Percentiles rank a stretch among this genome's conserved stretches.
phyloP scores from a whole-genome alignment of 2,329 filamentous ascomycete genomes.

The Aspergillus pseudoterreus region DNA sequence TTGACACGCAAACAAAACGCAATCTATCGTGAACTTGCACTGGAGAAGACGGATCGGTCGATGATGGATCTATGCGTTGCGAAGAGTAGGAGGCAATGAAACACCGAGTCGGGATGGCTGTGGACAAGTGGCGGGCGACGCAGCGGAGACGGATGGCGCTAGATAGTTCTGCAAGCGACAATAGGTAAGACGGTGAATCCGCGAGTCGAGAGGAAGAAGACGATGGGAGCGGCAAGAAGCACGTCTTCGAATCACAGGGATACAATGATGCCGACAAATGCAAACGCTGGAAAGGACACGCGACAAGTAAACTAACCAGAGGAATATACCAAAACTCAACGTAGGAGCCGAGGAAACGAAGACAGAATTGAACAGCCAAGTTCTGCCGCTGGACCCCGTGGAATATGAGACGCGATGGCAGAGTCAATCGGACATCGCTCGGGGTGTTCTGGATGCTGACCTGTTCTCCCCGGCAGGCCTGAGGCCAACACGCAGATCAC shows the following conservation, averaged over 20 bases:
- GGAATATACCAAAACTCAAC: not conserved
- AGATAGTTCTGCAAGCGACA: not conserved
- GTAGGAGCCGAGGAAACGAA: not conserved
- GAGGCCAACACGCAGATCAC: constrained; percentile 7
- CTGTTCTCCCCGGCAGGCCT: constrained; percentile 7
- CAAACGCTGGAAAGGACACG: not conserved
- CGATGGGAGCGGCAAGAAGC: not conserved
- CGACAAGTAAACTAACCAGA: too few species aligned
- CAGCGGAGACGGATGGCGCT: too few species aligned
- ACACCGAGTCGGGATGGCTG: not conserved
- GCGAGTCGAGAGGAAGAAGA: not conserved
- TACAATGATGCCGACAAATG: not conserved
- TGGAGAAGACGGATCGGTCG: not conserved
- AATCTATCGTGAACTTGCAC: too few species aligned
- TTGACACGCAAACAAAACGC: constrained; percentile 3
- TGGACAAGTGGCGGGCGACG: too few species aligned
- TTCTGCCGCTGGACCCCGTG: not conserved
- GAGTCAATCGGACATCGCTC: not conserved
- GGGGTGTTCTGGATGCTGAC: constrained; percentile 1
- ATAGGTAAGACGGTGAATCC: not conserved
- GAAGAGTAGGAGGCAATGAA: not conserved
- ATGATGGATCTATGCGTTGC: not conserved
- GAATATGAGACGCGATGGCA: not conserved
- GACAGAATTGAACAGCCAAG: not conserved
- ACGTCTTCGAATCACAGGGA: not conserved